phyloP scores from a whole-genome alignment of 768 basidiomycete species.

The Dioszegia hungarica region DNA sequence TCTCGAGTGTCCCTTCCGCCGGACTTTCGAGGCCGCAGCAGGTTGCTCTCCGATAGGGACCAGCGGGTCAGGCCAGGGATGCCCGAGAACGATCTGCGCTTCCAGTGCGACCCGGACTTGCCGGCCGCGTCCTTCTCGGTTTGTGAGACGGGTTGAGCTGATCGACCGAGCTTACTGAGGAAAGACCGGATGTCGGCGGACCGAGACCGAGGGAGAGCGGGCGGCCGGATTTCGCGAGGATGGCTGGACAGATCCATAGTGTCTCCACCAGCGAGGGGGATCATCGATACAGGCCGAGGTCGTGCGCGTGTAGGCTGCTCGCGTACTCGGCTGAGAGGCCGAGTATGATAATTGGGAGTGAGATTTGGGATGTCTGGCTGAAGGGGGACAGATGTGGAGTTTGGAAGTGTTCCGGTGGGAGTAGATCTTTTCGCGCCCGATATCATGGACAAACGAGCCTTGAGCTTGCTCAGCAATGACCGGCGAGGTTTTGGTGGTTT shows the following conservation, averaged over 20 bases:
- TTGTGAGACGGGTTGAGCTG: neutral
- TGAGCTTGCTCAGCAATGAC: neutral
- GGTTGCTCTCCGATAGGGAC: neutral
- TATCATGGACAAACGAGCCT: neutral
- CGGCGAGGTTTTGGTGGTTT: neutral
- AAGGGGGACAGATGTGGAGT: too few relatives aligned
- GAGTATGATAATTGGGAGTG: neutral
- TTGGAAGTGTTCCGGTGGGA: too few relatives aligned
- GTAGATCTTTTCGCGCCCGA: neutral
- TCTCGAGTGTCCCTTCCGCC: neutral
- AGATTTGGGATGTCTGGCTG: too few relatives aligned
- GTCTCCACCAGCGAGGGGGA: slow-evolving; percentile 1
- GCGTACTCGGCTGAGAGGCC: neutral
- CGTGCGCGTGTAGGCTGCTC: neutral
- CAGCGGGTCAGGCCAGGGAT: neutral
- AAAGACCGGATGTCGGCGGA: neutral
- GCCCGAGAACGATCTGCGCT: neutral
- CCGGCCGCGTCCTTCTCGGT: neutral
- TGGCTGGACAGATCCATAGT: too few relatives aligned
- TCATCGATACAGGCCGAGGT: neutral
- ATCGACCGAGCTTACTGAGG: neutral
- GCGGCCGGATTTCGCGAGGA: too few relatives aligned
- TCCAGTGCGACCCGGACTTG: neutral
- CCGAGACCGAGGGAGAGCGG: neutral
- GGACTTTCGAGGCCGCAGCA: neutral